Evolutionary conservation across 495 filamentous ascomycete species (phyloP).

Genomic region (Astrothelium subdiscretum): DNA sequence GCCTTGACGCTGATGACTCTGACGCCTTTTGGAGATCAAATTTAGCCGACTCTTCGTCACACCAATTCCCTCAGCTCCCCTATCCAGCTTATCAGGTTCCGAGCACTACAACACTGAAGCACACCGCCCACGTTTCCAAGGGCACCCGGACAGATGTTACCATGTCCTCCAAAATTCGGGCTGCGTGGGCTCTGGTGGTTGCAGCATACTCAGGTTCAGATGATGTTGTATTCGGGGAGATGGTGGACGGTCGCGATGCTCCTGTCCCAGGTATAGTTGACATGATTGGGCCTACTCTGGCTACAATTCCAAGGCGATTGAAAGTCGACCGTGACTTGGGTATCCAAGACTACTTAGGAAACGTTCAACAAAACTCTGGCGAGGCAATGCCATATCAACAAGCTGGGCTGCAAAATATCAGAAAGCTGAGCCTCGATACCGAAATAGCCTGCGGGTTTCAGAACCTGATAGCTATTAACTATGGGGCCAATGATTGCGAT

Average conservation of each 20-base stretch:
- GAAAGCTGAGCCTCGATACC: constrained; percentile 48
- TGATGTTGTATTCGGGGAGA: constrained; percentile 58
- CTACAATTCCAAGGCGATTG: constrained; percentile 53
- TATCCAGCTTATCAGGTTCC: constrained; percentile 17
- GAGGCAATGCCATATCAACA: constrained; percentile 51
- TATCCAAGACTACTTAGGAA: constrained; percentile 30
- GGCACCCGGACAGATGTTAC: constrained; percentile 9
- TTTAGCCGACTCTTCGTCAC: constrained; percentile 37
- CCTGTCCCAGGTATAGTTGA: constrained; percentile 38
- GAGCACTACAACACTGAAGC: not conserved
- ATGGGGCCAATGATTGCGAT: constrained; percentile 20
- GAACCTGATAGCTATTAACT: constrained; percentile 42
- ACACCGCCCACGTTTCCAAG: not conserved
- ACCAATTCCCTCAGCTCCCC: constrained; percentile 42
- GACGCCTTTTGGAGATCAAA: constrained; percentile 52
- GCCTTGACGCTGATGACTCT: constrained; percentile 4
- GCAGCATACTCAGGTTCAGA: constrained; percentile 59
- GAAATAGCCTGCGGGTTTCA: constrained; percentile 54
- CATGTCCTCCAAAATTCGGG: constrained; percentile 42
- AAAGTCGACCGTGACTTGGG: constrained; percentile 19
- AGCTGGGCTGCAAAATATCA: constrained; percentile 59
- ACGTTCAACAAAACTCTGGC: constrained; percentile 42
- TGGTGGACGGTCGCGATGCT: constrained; percentile 43
- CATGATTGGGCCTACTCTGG: constrained; percentile 49
- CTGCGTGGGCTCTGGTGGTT: constrained; percentile 59